These are phyloP conservation scores for Catunica adiposa DNA, from an alignment of 2,329 filamentous ascomycete species.

Conservation along the genomic window DNA sequence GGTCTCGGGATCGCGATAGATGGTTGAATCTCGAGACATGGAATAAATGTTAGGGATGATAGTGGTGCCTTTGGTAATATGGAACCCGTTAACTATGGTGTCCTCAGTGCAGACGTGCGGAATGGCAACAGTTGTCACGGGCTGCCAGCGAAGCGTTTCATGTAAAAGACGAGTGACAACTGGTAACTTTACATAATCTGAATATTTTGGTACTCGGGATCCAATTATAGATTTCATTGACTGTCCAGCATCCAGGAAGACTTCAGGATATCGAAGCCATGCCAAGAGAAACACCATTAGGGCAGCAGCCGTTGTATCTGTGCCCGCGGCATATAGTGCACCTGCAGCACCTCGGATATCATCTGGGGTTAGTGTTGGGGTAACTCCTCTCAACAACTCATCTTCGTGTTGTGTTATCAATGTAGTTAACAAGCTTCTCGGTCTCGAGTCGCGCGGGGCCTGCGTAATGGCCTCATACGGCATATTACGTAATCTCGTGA, in stretches of 20 bases:
- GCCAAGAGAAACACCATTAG: conserved; percentile 30
- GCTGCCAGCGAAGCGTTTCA: conserved; percentile 29
- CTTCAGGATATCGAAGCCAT: conserved; percentile 25
- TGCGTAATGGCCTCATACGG: conserved; percentile 26
- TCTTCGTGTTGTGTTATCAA: conserved; percentile 27
- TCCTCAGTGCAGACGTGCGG: conserved; percentile 41
- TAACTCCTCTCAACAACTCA: conserved; percentile 19
- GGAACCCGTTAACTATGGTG: conserved; percentile 24
- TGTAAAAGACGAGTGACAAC: conserved; percentile 32
- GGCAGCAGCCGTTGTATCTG: conserved; percentile 27
- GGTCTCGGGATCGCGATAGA: conserved; percentile 26
- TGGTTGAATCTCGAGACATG: conserved; percentile 27
- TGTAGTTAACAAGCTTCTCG: conserved; percentile 24
- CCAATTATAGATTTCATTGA: conserved; percentile 25
- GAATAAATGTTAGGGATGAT: conserved; percentile 28
- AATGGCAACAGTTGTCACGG: conserved; percentile 32
- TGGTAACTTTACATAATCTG: conserved; percentile 27
- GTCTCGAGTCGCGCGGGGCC: conserved; percentile 18
- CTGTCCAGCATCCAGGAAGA: conserved; percentile 27
- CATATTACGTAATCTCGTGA: conserved; percentile 27
- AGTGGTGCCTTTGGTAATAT: conserved; percentile 30
- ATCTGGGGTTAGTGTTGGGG: conserved; percentile 25
- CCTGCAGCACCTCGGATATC: conserved; percentile 30
- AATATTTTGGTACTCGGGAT: conserved; percentile 28
- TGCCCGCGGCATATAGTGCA: conserved; percentile 29